Evolutionary conservation across 805 yeast genomes (phyloP), one percentile per base, ranked within the genome.

Genomic region (Barnettozyma pratensis): DNA sequence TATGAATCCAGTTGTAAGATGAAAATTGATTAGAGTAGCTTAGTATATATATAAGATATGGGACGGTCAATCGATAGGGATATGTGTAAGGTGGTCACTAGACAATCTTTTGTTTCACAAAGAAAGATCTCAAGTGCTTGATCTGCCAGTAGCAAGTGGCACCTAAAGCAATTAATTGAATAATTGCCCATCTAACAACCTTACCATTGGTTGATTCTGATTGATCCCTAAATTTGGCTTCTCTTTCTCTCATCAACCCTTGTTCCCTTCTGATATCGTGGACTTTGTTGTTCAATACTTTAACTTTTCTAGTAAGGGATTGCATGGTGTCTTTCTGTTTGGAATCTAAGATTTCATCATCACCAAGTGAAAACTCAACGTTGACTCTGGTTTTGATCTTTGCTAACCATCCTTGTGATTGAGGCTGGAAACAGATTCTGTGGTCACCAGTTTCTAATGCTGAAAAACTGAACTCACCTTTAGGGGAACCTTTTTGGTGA

Each of bases 401-500:
- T n/a, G 50, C 50, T 30, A 47, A 40, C 45, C 71, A 69, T 39
- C 68, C 69, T 4, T 71, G 60, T 50, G 70, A 75, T 43, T 62
- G 61, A 39, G 81, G 81, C 40, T 80, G 81, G 65, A 90, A 70
- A 69, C 97, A 90, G 57, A 91, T 75, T 58, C 76, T 75, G 73
- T 90, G 97, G 64, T 87, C 95, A 38, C 97, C 97, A n/a, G 84
- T 72, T 47, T 86, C 96, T 42, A 81, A 69, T 1, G 97, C 86
- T 10, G 91, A 84, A 72, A 87, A 90, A 35, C 89, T 76, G 65
- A 88, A 86, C 54, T 83, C 83, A n/a, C 89, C 87, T 37, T 66
- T 68, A 14, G 87, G 71, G 4, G 74, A 56, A 31, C 83, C 79
- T 60, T 74, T 79, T 65, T 88, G 96, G 51, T 74, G 66, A 35